Evolutionary conservation across 2,329 filamentous ascomycete genomes (phyloP).

Genomic region (Elsinoe australis): DNA sequence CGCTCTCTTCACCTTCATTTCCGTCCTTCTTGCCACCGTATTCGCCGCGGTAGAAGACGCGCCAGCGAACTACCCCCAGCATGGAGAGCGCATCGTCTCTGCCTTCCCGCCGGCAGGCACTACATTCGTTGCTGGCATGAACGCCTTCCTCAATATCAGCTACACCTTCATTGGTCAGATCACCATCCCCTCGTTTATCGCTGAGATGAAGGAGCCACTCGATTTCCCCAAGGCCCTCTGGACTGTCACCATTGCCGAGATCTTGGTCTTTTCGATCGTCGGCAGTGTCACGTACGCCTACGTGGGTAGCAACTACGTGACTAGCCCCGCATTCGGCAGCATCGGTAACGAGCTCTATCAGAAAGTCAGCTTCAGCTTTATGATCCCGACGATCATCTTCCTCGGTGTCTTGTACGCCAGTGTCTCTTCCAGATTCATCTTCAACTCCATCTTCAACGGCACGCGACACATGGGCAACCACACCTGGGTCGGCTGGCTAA

Average conservation of each 20-base stretch:
- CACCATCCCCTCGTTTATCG: slow-evolving; percentile 87
- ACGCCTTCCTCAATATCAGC: slow-evolving; percentile 87
- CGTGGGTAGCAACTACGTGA: slow-evolving; percentile 83
- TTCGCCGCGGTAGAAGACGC: slow-evolving; percentile 71
- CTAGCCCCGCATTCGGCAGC: slow-evolving; percentile 77
- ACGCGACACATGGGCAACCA: slow-evolving; percentile 73
- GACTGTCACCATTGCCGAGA: slow-evolving; percentile 79
- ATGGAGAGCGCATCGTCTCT: slow-evolving; percentile 60
- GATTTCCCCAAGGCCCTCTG: slow-evolving; percentile 93
- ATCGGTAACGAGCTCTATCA: slow-evolving; percentile 66
- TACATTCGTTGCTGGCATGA: slow-evolving; percentile 74
- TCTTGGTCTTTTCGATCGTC: slow-evolving; percentile 77
- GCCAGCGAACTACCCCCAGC: slow-evolving; percentile 48
- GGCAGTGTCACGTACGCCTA: slow-evolving; percentile 78
- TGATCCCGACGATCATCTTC: slow-evolving; percentile 92
- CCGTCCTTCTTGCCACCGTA: slow-evolving; percentile 73
- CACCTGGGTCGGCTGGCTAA: slow-evolving; percentile 70
- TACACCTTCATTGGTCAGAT: slow-evolving; percentile 97
- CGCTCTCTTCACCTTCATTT: slow-evolving; percentile 82
- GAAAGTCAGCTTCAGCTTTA: slow-evolving; percentile 87
- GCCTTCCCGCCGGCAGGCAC: slow-evolving; percentile 62
- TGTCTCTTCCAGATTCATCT: slow-evolving; percentile 81
- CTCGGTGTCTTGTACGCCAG: slow-evolving; percentile 84
- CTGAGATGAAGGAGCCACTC: slow-evolving; percentile 73
- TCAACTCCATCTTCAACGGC: slow-evolving; percentile 78